Evolutionary conservation across 495 filamentous ascomycete genomes (phyloP).

Genomic region (Penicillium diatomitis): DNA sequence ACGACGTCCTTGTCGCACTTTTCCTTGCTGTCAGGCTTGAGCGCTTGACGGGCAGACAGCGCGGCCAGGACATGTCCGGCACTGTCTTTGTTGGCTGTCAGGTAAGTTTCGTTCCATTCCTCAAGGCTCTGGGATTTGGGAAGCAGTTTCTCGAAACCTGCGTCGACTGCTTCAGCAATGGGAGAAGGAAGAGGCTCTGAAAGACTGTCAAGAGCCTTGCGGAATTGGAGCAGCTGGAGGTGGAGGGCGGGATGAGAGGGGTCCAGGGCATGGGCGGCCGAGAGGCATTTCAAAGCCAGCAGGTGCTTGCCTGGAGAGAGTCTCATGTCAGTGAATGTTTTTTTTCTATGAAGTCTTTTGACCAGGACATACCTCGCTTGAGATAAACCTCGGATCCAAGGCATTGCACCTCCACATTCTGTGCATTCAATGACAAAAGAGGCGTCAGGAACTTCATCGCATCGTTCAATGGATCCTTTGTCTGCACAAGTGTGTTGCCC

Average conservation of each 20-base stretch:
- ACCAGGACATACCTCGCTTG: conserved; percentile 53
- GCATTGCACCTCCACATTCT: conserved; percentile 71
- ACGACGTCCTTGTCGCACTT: conserved; percentile 53
- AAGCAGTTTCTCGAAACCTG: conserved; percentile 52
- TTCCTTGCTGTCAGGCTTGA: conserved; percentile 47
- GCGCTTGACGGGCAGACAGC: conserved; percentile 48
- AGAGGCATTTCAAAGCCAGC: conserved; percentile 76
- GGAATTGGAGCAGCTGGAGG: conserved; percentile 65
- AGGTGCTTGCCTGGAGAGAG: conserved; percentile 64
- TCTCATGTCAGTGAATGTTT: conserved; percentile 1
- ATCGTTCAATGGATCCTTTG: conserved; percentile 72
- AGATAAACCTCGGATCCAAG: conserved; percentile 86
- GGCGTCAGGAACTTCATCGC: conserved; percentile 79
- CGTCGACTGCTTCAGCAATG: conserved; percentile 55
- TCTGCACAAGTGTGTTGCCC: conserved; percentile 66
- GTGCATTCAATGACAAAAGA: conserved; percentile 71
- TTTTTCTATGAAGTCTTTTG: neutral
- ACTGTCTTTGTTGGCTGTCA: conserved; percentile 52
- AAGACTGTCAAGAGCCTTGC: conserved; percentile 47
- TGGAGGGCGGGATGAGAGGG: conserved; percentile 65
- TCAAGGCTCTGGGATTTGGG: conserved; percentile 47
- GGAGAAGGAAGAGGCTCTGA: conserved; percentile 49
- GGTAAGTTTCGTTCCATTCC: conserved; percentile 60
- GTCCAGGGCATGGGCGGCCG: conserved; percentile 61
- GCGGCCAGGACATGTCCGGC: conserved; percentile 53